Percentiles rank a stretch among this genome's conserved stretches.
These are phyloP conservation scores for Litsea cubeba DNA, from an alignment of 164 flowering plant species.

Conservation along the genomic window DNA sequence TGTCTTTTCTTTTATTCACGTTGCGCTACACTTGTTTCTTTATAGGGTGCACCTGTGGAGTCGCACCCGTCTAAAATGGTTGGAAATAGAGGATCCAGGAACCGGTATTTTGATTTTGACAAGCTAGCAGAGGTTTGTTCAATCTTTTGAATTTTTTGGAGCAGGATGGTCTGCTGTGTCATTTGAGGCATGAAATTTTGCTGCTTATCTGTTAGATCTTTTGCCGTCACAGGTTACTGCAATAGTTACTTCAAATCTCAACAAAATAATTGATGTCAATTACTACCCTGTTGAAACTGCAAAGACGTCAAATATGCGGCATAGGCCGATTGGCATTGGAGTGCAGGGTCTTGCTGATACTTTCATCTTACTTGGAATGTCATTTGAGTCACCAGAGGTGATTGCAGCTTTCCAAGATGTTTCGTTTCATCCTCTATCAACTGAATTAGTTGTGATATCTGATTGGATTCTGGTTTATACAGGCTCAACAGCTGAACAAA, in stretches of 20 bases:
- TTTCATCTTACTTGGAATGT: slow-evolving; percentile 92
- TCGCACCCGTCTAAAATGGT: slow-evolving; percentile 84
- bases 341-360: slow-evolving; percentile 98
- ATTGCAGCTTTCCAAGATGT: not conserved
- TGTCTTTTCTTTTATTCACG: not conserved
- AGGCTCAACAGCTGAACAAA: slow-evolving; percentile 91
- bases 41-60: slow-evolving; percentile 73
- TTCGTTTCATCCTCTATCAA: not conserved
- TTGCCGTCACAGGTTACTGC: slow-evolving; percentile 52
- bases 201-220: not conserved
- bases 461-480: slow-evolving; percentile 5
- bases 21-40: not conserved
- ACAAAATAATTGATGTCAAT: slow-evolving; percentile 91
- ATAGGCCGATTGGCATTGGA: slow-evolving; percentile 96
- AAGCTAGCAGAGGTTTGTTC: slow-evolving; percentile 82
- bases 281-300: slow-evolving; percentile 97
- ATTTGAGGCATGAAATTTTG: not conserved
- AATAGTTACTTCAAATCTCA: slow-evolving; percentile 71
- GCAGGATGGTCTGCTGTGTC: not conserved
- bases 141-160: not conserved
- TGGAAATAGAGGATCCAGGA: slow-evolving; percentile 71
- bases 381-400: slow-evolving; percentile 97
- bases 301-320: slow-evolving; percentile 67
- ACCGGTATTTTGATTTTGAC: slow-evolving; percentile 89
- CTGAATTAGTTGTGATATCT: not conserved